Evolutionary conservation across 1,284 basidiomycete species (phyloP), one percentile per base, ranked within the genome.

Genomic region (Tylopilus orsonianus): DNA sequence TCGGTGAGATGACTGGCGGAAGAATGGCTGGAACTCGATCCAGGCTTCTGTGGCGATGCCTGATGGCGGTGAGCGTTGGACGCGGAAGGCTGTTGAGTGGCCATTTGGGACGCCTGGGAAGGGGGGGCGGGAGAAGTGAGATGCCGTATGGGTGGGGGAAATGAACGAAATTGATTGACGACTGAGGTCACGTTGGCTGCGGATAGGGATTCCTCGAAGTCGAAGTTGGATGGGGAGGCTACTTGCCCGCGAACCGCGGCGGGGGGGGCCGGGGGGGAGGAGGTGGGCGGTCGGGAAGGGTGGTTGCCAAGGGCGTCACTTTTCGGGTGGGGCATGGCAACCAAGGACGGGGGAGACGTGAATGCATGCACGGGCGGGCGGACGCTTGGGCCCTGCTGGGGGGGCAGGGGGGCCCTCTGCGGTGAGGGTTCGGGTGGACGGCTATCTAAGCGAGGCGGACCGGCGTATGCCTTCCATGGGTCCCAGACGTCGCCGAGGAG

Each of bases 111-210:
- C 9, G 14, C 23, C 19, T 51, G 49, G 2, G 57, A 52, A 51
- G 61, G 34, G 16, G 33, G 38, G 27, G 49, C 49, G 48, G 59
- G 55, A 49, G 58, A 54, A 56, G 57, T 34, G 34, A 24, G 45
- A 56, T 52, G 55, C 49, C 51, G 56, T 53, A 51, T 41, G 48
- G 58, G 55, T 50, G 58, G 56, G 46, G 58, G 51, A 60, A 49
- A 65, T 61, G 61, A 65, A 58, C 53, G 61, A 61, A 42, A 44
- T 41, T 65, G 61, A 63, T 66, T 65, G 52, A 64, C 63, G 48
- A 64, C 58, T 27, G 64, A 67, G 58, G 60, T 48, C 49, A 61
- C 51, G 44, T 62, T 62, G 46, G 62, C 60, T 19, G 60, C 60
- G 37, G 60, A 61, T 37, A 65, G 41, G 51, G 59, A 60, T 51